Conservation (phyloP, 306 rosid genomes). For the Cyclanthera cordifolia region DNA sequence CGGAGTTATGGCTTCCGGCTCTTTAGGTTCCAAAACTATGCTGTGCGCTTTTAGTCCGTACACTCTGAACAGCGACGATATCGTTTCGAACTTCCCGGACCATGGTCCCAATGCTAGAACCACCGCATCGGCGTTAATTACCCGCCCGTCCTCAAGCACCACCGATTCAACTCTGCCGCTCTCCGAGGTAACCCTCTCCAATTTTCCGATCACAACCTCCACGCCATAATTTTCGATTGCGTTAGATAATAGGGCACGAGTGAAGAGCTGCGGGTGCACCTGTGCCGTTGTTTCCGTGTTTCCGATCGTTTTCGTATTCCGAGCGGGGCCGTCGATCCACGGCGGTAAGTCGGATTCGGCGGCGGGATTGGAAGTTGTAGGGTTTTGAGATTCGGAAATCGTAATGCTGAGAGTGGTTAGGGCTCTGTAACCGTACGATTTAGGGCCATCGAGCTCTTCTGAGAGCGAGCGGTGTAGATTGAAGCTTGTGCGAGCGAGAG, state of each 20-base stretch:
- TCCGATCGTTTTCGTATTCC: conserved; percentile 42
- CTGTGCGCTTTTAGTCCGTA: conserved; percentile 65
- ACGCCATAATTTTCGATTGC: conserved; percentile 57
- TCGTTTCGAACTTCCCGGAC: conserved; percentile 48
- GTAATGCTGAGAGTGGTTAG: conserved; percentile 61
- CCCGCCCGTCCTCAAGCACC: conserved; percentile 50
- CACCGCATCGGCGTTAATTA: conserved; percentile 48
- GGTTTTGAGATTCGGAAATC: conserved; percentile 28
- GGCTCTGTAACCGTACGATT: conserved; percentile 70
- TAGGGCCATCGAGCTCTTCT: conserved; percentile 49
- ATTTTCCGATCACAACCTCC: conserved; percentile 54
- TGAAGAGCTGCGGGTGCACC: conserved; percentile 71
- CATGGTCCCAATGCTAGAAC: conserved; percentile 81
- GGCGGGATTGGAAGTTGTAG: conserved; percentile 24
- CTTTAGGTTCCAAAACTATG: conserved; percentile 66
- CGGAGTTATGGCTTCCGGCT: conserved; percentile 40
- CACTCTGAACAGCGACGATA: conserved; percentile 48
- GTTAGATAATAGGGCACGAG: conserved; percentile 36
- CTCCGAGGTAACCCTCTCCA: conserved; percentile 37
- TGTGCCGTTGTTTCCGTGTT: conserved; percentile 61
- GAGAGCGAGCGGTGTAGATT: conserved; percentile 73
- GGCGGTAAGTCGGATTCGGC: conserved; percentile 22
- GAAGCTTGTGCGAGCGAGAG: conserved; percentile 68
- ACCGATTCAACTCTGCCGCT: conserved; percentile 38
- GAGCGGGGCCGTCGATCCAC: conserved; percentile 66